Conservation (phyloP, 2,329 filamentous ascomycete genomes). For the Ascochyta lentis region DNA sequence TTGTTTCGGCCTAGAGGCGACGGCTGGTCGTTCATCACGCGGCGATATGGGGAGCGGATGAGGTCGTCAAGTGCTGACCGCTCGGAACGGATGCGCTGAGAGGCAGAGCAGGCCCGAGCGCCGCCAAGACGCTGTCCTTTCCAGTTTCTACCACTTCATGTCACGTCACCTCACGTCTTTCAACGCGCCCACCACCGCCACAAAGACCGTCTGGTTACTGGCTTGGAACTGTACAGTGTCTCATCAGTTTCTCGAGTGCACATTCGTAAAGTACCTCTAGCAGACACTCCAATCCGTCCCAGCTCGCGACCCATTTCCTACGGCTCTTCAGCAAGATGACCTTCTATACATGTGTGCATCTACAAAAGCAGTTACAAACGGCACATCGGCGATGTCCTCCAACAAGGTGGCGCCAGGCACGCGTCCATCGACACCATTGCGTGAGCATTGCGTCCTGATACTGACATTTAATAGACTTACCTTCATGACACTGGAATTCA, state of each 20-base stretch:
- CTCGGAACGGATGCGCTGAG: conserved; percentile 13
- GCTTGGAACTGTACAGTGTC: no score
- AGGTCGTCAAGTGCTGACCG: not conserved
- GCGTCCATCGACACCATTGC: not conserved
- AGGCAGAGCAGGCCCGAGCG: conserved; percentile 2
- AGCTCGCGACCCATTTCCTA: no score
- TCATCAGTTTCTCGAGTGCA: no score
- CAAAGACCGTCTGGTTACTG: no score
- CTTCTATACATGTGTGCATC: no score
- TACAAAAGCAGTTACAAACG: no score
- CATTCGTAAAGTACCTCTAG: no score
- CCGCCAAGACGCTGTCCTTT: conserved; percentile 9
- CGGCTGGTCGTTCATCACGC: conserved; percentile 35
- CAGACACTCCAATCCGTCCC: no score
- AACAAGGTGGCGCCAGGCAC: no score
- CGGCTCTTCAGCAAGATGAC: no score
- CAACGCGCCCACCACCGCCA: not conserved
- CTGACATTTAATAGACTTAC: not conserved
- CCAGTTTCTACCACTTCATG: not conserved
- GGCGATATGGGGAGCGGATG: conserved; percentile 17
- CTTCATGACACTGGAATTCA: not conserved
- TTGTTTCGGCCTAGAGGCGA: conserved; percentile 26
- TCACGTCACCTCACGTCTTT: not conserved
- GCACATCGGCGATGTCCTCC: no score
- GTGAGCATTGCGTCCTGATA: not conserved